Evolutionary conservation across 768 basidiomycete genomes (phyloP), one percentile per base, ranked within the genome.

Genomic region (Kwoniella dendrophila): DNA sequence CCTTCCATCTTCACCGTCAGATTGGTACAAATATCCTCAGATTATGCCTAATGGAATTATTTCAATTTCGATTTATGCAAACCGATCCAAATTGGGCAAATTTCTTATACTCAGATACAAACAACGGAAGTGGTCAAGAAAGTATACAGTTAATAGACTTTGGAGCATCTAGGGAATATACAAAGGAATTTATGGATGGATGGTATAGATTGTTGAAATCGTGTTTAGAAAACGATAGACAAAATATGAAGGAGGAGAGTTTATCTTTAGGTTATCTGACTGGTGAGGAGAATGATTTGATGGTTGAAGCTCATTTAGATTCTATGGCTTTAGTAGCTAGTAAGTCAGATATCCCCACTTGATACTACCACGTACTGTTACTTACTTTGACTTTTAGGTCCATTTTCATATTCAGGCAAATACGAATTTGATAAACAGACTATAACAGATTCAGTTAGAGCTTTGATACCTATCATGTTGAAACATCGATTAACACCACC

Each of bases 1-100:
- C 32, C 7, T 8, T 7, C 33, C 0, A 34, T 11, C 26, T 54
- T 40, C 48, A 4, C 3, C 36, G 14, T 29, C 73, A 97, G 95
- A 95, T 98, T 72, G 90, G 92, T 2, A 80, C 84, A 2, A 82
- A 87, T 56, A 85, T 96, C 47, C 83, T 97, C 52, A 87, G 90
- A 47, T 83, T 99, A 6, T 97, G 92, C 74, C 81, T 99, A 40
- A 86, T 84, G 60, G 96, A 98, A 75, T 84, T 99, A 6, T 96
- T 97, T 77, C 83, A 87, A 62, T 95, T 96, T 81, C 82, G 90
- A 30, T 79, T 88, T 43, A 98, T 99, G 96, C 96, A 98, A 78
- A 99, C 95, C 0, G 95, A 99, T 75, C 96, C 96, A 2, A 98
- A 99, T 71, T 98, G 91, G 90, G 90, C 91, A 8, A 98, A 98